phyloP scores from a whole-genome alignment of 805 yeast species.

The Helenozyma baotianmanensis region DNA sequence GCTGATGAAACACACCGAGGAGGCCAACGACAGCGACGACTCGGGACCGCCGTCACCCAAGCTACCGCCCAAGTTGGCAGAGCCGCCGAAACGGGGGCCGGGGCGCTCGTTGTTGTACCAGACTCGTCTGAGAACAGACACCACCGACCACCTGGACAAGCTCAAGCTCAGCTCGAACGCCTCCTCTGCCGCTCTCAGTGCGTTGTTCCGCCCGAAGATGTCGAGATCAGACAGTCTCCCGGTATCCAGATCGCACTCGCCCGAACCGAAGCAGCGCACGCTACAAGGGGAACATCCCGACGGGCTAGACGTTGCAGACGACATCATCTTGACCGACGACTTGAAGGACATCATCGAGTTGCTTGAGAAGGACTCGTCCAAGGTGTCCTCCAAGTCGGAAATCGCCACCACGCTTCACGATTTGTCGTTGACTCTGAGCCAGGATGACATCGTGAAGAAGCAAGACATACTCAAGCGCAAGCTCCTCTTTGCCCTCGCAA shows the following conservation, averaged over 20 bases:
- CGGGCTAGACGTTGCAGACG: conserved; percentile 4
- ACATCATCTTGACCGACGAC: conserved; percentile 32
- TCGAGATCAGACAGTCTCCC: conserved; percentile 37
- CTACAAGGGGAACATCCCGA: not conserved
- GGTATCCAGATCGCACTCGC: not conserved
- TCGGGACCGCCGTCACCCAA: conserved; percentile 6
- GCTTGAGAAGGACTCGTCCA: conserved; percentile 36
- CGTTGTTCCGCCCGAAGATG: conserved; percentile 37
- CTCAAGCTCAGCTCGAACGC: conserved; percentile 38
- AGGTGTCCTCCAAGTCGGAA: conserved; percentile 30
- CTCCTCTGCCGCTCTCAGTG: conserved; percentile 45
- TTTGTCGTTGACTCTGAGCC: conserved; percentile 44
- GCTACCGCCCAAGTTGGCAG: conserved; percentile 2
- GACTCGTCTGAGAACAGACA: conserved; percentile 9
- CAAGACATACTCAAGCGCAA: conserved; percentile 41
- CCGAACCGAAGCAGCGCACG: not conserved
- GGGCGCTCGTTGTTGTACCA: conserved; percentile 2
- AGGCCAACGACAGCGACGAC: conserved; percentile 4
- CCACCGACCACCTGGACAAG: conserved; percentile 12
- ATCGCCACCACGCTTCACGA: conserved; percentile 55
- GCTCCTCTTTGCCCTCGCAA: conserved; percentile 59
- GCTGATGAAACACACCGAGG: conserved; percentile 10
- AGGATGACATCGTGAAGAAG: conserved; percentile 26
- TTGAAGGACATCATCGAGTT: conserved; percentile 46
- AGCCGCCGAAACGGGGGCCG: conserved; percentile 1